Conservation (phyloP, 306 rosid genomes). For the cucumber (Cucumis sativus) region Cucumber_9930_V3 NC_026657.2:16591501-16592000, state of each 20-base stretch:
- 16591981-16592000: not conserved
- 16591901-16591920: not conserved
- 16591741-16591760: constrained; percentile 9
- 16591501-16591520: not conserved
- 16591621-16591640: constrained; percentile 55
- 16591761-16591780: constrained; percentile 7
- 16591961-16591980: not conserved
- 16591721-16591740: constrained; percentile 20
- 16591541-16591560: not conserved
- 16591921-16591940: not conserved
- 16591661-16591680: constrained; percentile 28
- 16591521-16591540: not conserved
- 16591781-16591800: not conserved
- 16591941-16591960: not conserved
- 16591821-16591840: not conserved
- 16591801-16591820: not conserved
- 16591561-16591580: not conserved
- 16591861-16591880: constrained; percentile 9
- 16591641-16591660: constrained; percentile 70
- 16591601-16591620: constrained; percentile 70
- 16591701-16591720: not conserved
- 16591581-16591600: constrained; percentile 39
- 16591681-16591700: constrained; percentile 13
- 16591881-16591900: not conserved
- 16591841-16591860: constrained; percentile 13